Evolutionary conservation across 805 yeast genomes (phyloP).

Genomic region (Myxozyma melibiosi): DNA sequence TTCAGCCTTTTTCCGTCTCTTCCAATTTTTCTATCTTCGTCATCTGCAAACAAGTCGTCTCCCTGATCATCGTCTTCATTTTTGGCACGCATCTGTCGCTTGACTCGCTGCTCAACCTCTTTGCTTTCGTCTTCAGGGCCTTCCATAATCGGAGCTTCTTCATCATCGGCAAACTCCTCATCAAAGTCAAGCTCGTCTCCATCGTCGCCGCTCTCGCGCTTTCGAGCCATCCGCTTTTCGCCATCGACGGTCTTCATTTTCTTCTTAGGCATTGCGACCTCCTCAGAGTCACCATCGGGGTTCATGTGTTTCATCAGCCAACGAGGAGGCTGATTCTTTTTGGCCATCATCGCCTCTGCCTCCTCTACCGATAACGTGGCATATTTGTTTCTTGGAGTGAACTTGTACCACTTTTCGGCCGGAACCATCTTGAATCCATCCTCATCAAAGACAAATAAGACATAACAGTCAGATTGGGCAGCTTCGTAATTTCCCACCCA

Average conservation of each 20-base stretch:
- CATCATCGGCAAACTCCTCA: slow-evolving; percentile 98
- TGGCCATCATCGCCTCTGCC: slow-evolving; percentile 88
- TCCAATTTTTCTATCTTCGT: slow-evolving; percentile 75
- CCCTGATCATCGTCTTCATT: slow-evolving; percentile 24
- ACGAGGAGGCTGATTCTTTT: slow-evolving; percentile 74
- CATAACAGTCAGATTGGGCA: slow-evolving; percentile 81
- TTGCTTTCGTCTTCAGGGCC: slow-evolving; percentile 94
- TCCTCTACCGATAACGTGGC: slow-evolving; percentile 94
- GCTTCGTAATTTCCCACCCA: slow-evolving; percentile 98
- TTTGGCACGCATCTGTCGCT: slow-evolving; percentile 64
- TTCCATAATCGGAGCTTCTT: slow-evolving; percentile 96
- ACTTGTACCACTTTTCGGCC: slow-evolving; percentile 88
- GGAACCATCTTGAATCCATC: slow-evolving; percentile 93
- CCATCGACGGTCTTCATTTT: slow-evolving; percentile 54
- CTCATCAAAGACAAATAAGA: slow-evolving; percentile 78
- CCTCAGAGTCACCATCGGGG: slow-evolving; percentile 37
- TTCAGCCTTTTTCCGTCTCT: slow-evolving; percentile 87
- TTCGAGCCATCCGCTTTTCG: slow-evolving; percentile 41
- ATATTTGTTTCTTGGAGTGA: slow-evolving; percentile 90
- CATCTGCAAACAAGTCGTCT: slow-evolving; percentile 58
- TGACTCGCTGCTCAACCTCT: slow-evolving; percentile 77
- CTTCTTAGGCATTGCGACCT: slow-evolving; percentile 30
- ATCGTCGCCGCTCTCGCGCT: slow-evolving; percentile 63
- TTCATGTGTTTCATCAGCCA: slow-evolving; percentile 90
- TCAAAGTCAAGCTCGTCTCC: slow-evolving; percentile 93